phyloP scores from a whole-genome alignment of 139 green algal genomes.

The Nannochloris sp. region DNA sequence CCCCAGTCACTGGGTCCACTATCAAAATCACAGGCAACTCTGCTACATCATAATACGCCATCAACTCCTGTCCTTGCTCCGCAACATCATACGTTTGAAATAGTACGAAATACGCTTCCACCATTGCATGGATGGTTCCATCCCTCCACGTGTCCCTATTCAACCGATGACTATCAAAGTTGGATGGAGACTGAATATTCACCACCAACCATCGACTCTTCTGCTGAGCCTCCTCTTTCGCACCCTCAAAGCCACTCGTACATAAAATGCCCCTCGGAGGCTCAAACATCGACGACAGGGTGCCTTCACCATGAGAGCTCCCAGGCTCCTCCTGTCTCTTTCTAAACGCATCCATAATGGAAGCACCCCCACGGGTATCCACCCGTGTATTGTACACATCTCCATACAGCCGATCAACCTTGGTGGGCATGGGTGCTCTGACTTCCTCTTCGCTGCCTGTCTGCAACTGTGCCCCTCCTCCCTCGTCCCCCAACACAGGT shows the following conservation, averaged over 20 bases:
- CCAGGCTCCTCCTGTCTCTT: constrained; percentile 29
- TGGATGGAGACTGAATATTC: constrained; percentile 64
- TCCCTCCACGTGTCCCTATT: constrained; percentile 82
- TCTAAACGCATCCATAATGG: constrained; percentile 50
- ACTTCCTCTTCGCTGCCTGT: constrained; percentile 23
- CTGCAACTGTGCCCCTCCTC: not conserved
- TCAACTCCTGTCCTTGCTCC: constrained; percentile 44
- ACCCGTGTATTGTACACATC: constrained; percentile 13
- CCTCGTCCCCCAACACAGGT: not conserved
- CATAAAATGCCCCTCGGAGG: constrained; percentile 54
- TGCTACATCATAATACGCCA: constrained; percentile 46
- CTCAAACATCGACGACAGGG: constrained; percentile 56
- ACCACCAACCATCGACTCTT: constrained; percentile 41
- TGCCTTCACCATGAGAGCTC: not conserved
- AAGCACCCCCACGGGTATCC: constrained; percentile 13
- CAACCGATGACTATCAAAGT: constrained; percentile 73
- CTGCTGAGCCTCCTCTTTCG: constrained; percentile 22
- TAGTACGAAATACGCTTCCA: constrained; percentile 67
- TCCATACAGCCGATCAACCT: constrained; percentile 52
- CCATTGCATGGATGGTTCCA: constrained; percentile 43
- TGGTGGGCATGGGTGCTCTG: constrained; percentile 38
- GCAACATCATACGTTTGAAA: constrained; percentile 52
- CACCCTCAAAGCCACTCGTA: constrained; percentile 45
- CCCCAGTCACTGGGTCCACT: constrained; percentile 70
- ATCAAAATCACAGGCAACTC: constrained; percentile 53